Evolutionary conservation across 2,329 filamentous ascomycete species (phyloP), one percentile per base, ranked within the genome.

Genomic region (Fusarium continuum): DNA sequence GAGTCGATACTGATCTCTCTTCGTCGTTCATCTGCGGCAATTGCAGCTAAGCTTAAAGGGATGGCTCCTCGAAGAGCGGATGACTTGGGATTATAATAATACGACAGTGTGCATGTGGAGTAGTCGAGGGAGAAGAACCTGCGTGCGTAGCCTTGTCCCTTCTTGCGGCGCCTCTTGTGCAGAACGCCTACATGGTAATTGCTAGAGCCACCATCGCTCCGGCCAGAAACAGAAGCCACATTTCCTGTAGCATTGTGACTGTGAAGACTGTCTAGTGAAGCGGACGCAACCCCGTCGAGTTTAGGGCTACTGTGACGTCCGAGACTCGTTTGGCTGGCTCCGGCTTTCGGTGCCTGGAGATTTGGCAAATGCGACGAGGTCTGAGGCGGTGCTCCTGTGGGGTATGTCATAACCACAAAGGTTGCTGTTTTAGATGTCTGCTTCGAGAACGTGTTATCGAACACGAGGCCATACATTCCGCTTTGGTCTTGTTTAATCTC

Each of bases 371-470:
- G 86, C 64, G 89, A 87, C 4, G 88, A 88, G 14, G 88, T 88
- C 72, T 92, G 91, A 2, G 92, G 92, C 28, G 91, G 87, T 6
- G 88, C 85, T 67, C 89, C 90, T 29, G 92, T 93, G 9, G 94
- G 93, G 72, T 98, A 97, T 32, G 93, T 98, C 75, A 98, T 85
- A 47, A 99, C 86, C 29, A 97, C 93, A 72, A 99, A 92, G 8
- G 94, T 98, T 17, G 93, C 93, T 25, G 91, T 97, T 79, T 99
- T 99, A 48, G 93, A 95, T 35, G 91, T 89, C 76, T 90, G 91
- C 79, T 97, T 98, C 58, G 93, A 97, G 75, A 99, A 99, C 23
- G 95, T 99, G 74, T 99, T 99, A 85, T 99, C 95, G 73, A 99
- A 97, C 26, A 98, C 92, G 60, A 99, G 82, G 53, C 93, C 95